Evolutionary conservation across 441 rosid species (phyloP), one percentile per base, ranked within the genome.

Genomic region (Flueggea neowawraea): DNA sequence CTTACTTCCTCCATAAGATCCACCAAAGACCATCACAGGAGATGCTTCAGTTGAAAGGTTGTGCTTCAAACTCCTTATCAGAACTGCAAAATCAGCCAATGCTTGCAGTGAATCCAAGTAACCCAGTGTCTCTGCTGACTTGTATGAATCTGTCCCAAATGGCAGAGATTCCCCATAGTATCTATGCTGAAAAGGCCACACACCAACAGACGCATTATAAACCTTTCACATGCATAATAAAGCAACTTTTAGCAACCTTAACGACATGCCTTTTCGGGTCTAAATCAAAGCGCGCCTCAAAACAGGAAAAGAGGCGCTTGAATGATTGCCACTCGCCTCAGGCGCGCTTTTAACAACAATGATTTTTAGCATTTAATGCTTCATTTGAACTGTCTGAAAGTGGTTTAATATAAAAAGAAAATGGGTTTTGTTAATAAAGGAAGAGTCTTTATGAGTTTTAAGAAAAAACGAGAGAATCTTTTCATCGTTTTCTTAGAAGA

Each of bases 1-100:
- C 75, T 74, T 76, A 84, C 96, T 86, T 83, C 93, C 96, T 69
- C 96, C 96, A 72, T 86, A 89, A 60, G 96, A 89, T 50, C 89
- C 93, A 63, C 93, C 96, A 60, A 89, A 86, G 77, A 83, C 89
- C 62, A 89, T 82, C n/a, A 86, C 91, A 12, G 96, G 89, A 4
- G 96, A 86, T 45, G 81, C 73, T 66, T 86, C 89, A 8, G 90
- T 78, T 28, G 90, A 79, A 55, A 89, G 80, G 51, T 89, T 86
- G 54, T 80, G 82, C 82, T 89, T 89, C 79, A 86, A 77, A 75
- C 85, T 86, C 73, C 82, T 78, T 55, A 86, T 83, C 53, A 89
- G 31, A 64, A 83, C 69, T 12, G 89, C 88, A 77, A 62, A 87
- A 78, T 85, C 96, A 70, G 93, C 91, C 75, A 89, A 75, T 5